These are phyloP conservation scores for Hypoxylon trugodes DNA, from an alignment of 495 filamentous ascomycete species.

Conservation along the genomic window DNA sequence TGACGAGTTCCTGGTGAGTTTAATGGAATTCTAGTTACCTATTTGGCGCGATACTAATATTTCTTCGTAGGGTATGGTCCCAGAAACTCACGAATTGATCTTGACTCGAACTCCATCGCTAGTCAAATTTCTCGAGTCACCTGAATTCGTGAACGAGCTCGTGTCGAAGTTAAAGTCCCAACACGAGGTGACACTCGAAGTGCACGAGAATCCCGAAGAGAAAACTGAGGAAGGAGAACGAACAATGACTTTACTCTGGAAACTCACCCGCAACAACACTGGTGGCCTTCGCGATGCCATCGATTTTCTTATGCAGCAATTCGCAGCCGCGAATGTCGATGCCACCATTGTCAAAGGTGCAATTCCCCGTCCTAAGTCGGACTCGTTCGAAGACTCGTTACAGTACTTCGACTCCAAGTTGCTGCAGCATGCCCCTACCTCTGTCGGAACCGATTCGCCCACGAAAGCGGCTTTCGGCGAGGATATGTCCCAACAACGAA, in stretches of 20 bases:
- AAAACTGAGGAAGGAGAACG: slow-evolving; percentile 61
- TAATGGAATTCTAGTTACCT: not conserved
- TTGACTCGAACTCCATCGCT: slow-evolving; percentile 77
- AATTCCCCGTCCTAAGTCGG: slow-evolving; percentile 94
- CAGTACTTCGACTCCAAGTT: slow-evolving; percentile 97
- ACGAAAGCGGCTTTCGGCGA: slow-evolving; percentile 80
- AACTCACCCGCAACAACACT: slow-evolving; percentile 96
- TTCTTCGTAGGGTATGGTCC: slow-evolving; percentile 81
- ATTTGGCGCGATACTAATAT: slow-evolving; percentile 40
- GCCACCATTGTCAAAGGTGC: slow-evolving; percentile 87
- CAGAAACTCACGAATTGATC: slow-evolving; percentile 90
- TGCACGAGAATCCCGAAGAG: slow-evolving; percentile 66
- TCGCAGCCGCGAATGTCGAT: slow-evolving; percentile 85
- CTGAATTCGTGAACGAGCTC: slow-evolving; percentile 79
- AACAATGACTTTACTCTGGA: slow-evolving; percentile 62
- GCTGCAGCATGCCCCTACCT: slow-evolving; percentile 85
- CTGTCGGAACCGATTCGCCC: slow-evolving; percentile 82
- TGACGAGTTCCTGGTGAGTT: slow-evolving; percentile 85
- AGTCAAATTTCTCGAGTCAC: slow-evolving; percentile 77
- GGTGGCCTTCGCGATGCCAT: slow-evolving; percentile 95
- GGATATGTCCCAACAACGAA: slow-evolving; percentile 75
- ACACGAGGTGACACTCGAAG: slow-evolving; percentile 85
- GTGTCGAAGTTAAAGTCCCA: slow-evolving; percentile 85
- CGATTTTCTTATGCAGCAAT: slow-evolving; percentile 85
- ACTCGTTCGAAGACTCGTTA: slow-evolving; percentile 96